These are phyloP conservation scores for Eucommia ulmoides DNA, from an alignment of 257 asterid species.

Conservation along the genomic window DNA sequence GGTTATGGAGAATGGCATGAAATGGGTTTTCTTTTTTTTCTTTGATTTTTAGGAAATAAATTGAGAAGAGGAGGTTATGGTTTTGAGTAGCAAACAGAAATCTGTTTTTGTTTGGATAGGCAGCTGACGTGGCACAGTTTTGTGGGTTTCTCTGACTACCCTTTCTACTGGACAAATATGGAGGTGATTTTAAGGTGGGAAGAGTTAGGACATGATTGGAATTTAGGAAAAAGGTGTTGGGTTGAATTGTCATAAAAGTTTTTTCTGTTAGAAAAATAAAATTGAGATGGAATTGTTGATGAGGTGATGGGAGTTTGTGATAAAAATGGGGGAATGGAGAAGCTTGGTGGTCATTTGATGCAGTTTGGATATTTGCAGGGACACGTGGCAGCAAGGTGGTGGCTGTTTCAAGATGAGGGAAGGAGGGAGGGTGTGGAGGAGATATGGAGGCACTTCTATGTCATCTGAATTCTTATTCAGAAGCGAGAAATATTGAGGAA, in stretches of 20 bases:
- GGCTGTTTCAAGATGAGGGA: conserved; percentile 22
- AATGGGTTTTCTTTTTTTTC: neutral
- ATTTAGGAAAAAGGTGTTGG: neutral
- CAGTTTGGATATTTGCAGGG: conserved; percentile 27
- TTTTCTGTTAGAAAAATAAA: neutral
- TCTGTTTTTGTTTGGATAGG: conserved; percentile 21
- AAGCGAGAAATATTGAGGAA: neutral
- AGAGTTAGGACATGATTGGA: conserved; percentile 7
- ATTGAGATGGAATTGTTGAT: conserved; percentile 16
- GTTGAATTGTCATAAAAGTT: neutral
- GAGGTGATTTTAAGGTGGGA: conserved; percentile 17
- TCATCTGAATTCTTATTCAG: neutral
- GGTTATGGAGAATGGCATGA: neutral
- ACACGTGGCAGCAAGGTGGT: conserved; percentile 22
- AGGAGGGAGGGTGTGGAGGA: conserved; percentile 11
- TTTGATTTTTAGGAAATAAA: conserved; percentile 3
- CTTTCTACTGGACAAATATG: conserved; percentile 6
- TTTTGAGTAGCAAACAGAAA: conserved; percentile 19
- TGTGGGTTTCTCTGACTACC: conserved; percentile 12
- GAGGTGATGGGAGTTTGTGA: conserved; percentile 27
- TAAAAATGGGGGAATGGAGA: conserved; percentile 32
- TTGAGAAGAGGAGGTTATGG: conserved; percentile 34
- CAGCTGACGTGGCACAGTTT: conserved; percentile 10
- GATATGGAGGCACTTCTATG: conserved; percentile 2
- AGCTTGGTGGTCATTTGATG: conserved; percentile 31